A percentile compares a stretch with the other conserved stretches of the same genome.
These are phyloP conservation scores for Papiliotrema terrestris DNA, from an alignment of 1,284 basidiomycete species.

Conservation along the genomic window DNA sequence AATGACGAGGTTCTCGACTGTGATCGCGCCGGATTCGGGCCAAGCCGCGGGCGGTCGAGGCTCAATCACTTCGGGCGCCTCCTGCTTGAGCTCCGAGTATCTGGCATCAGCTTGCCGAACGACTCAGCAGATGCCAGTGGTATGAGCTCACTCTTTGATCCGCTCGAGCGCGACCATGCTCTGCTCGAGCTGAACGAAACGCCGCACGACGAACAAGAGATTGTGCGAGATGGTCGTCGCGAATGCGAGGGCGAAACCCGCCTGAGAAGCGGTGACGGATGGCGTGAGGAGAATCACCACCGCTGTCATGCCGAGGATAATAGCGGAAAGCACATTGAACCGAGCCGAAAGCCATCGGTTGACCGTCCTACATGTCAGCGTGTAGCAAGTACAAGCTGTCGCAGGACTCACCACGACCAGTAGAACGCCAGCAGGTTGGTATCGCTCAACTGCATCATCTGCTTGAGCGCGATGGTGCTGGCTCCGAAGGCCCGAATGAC, in stretches of 20 bases:
- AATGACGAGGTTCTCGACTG: conserved; percentile 76
- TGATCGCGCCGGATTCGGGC: conserved; percentile 72
- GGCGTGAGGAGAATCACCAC: conserved; percentile 66
- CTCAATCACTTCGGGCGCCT: conserved; percentile 76
- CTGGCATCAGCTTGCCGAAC: conserved; percentile 3
- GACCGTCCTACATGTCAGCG: conserved; percentile 29
- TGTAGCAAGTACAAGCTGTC: conserved; percentile 27
- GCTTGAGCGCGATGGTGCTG: conserved; percentile 71
- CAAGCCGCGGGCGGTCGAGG: conserved; percentile 77
- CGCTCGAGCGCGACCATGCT: conserved; percentile 92
- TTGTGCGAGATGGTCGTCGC: conserved; percentile 70
- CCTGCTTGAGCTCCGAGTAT: conserved; percentile 73
- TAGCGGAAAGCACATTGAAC: conserved; percentile 74
- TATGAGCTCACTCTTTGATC: conserved; percentile 52
- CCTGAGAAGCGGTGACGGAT: conserved; percentile 68
- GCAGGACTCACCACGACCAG: conserved; percentile 74
- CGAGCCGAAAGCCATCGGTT: conserved; percentile 53
- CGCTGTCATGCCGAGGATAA: conserved; percentile 68
- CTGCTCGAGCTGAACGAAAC: conserved; percentile 82
- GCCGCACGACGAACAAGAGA: conserved; percentile 58
- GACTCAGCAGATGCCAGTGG: not conserved
- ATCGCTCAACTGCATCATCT: conserved; percentile 80
- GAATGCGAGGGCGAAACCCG: conserved; percentile 78
- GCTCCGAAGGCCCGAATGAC: conserved; percentile 80
- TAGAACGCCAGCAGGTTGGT: conserved; percentile 74